Base-by-base conservation (phyloP, 2,329 filamentous ascomycete genomes). In the Leptographium lundbergii region DNA sequence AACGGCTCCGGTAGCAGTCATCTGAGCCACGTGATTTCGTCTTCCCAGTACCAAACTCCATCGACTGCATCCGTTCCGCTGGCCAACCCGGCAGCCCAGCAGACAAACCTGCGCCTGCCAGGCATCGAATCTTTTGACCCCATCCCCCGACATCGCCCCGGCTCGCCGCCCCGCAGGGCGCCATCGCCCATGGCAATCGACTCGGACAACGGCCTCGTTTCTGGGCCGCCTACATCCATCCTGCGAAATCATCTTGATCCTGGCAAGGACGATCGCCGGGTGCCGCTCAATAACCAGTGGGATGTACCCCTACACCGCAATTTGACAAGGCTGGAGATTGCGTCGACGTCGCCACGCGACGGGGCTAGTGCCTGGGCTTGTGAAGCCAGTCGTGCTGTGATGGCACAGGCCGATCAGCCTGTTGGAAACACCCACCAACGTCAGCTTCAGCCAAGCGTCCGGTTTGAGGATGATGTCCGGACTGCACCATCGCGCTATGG, bases 61-160 rank as follows among this genome's bases (percentile, higher is more conserved):
- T 36, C 57, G 1, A 42, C 54, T 7, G 82, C 69, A 66, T 81
- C 67, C 72, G 81, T 74, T 67, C 79, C 60, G 68, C 27, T 75
- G 36, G 74, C 71, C 47, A 76, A 70, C 59, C 70, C 68, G 56
- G 74, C 70, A 6, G 69, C 70, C 45, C 82, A 72, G 70, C 84
- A 86, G 65, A 81, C 78, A 7, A 73, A 78, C 5, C 76, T 89
- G 17, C 84, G 89, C 47, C 78, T 96, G 17, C 91, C 91, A 0
- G 91, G 91, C 17, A 96, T 96, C 64, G 90, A 95, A 69, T 95
- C 89, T 19, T 96, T 96, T 66, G 90, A 92, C 67, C 85, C 89
- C 59, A 76, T 88, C 27, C 86, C 84, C 29, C 81, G 81, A 60
- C 80, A 81, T 60, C 81, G 80, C 24, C 80, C 84, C 1, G 70